Percentiles rank a stretch among this genome's conserved stretches.
Conservation (phyloP, 2,329 filamentous ascomycete species). For the Coniochaeta prunicola region DNA sequence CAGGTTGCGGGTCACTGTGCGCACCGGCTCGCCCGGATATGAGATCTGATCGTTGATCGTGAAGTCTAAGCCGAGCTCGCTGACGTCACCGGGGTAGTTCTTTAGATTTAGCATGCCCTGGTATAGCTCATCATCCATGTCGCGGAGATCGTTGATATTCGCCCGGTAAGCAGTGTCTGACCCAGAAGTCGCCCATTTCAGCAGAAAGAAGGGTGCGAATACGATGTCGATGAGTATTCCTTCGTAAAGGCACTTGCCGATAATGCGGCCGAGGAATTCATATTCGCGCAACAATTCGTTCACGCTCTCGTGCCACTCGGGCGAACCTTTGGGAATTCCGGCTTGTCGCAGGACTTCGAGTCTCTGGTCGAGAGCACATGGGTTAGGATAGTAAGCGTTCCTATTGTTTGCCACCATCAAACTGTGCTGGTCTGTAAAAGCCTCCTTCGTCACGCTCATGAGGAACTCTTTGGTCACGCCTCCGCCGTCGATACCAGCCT, state of each 20-base stretch:
- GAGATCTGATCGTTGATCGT: constrained; percentile 70
- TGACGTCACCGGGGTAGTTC: constrained; percentile 74
- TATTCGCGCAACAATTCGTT: constrained; percentile 63
- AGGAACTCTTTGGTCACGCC: constrained; percentile 97
- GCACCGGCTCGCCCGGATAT: constrained; percentile 35
- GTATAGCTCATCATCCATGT: constrained; percentile 86
- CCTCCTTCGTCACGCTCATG: constrained; percentile 78
- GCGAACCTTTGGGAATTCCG: constrained; percentile 44
- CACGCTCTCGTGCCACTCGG: constrained; percentile 50
- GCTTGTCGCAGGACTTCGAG: constrained; percentile 47
- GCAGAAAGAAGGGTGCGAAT: constrained; percentile 91
- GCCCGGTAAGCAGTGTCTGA: constrained; percentile 63
- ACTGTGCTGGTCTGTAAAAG: constrained; percentile 57
- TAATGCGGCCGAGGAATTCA: constrained; percentile 85
- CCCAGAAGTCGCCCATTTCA: constrained; percentile 82
- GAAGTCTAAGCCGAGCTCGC: constrained; percentile 79
- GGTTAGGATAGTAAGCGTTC: constrained; percentile 84
- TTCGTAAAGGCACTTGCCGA: constrained; percentile 96
- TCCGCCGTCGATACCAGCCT: constrained; percentile 93
- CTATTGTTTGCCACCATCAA: constrained; percentile 81
- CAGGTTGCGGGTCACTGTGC: constrained; percentile 67
- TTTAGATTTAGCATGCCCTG: constrained; percentile 78
- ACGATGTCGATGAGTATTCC: constrained; percentile 88
- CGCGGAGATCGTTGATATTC: constrained; percentile 89
- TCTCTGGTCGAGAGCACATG: constrained; percentile 63